A percentile compares a stretch with the other conserved stretches of the same genome.
Conservation (phyloP, 306 rosid species). For the Ceratonia siliqua region DNA sequence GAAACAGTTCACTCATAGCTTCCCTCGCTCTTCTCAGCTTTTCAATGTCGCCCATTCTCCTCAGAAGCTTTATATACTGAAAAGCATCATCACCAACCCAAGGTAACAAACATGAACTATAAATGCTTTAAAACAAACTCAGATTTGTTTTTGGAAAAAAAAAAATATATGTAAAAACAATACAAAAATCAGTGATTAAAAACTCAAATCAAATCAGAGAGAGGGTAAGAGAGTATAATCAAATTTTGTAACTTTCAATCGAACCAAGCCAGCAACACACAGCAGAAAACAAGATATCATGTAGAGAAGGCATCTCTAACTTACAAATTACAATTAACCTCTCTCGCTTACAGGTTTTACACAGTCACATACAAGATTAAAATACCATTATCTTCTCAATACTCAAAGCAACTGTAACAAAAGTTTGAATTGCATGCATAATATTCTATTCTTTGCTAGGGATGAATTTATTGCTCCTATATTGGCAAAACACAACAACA, state of each 20-base stretch:
- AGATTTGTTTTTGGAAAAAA: neutral
- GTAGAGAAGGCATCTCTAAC: neutral
- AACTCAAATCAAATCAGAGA: neutral
- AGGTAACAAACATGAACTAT: conserved; percentile 7
- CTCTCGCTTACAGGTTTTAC: neutral
- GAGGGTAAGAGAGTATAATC: neutral
- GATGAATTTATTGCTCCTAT: neutral
- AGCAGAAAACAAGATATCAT: neutral
- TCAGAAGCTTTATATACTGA: conserved; percentile 68
- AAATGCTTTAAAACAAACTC: neutral
- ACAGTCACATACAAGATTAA: neutral
- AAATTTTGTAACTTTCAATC: neutral
- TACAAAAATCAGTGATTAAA: neutral
- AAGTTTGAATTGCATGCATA: neutral
- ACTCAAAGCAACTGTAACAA: neutral
- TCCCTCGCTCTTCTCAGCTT: conserved; percentile 79
- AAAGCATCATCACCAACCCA: neutral
- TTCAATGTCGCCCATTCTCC: conserved; percentile 74
- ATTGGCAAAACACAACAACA: neutral
- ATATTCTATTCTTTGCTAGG: neutral
- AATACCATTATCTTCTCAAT: neutral
- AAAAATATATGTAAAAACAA: neutral
- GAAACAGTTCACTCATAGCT: conserved; percentile 68
- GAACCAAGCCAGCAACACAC: neutral
- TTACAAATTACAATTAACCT: neutral